phyloP scores from a whole-genome alignment of 257 asterid genomes.

The Cordia subcordata region DNA sequence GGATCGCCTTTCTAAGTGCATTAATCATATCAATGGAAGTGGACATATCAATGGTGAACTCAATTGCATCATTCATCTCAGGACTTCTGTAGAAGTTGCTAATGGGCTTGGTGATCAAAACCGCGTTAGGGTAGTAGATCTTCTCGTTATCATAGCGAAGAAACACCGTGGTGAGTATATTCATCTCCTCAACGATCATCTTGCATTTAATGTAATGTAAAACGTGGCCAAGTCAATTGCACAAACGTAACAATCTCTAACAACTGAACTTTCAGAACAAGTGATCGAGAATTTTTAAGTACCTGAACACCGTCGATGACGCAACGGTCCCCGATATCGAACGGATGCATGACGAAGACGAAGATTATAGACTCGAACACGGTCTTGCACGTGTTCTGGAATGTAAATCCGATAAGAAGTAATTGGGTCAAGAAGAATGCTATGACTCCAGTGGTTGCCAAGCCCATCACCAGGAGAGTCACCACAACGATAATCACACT shows the following conservation, averaged over 20 bases:
- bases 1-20: slow-evolving; percentile 51
- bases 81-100: slow-evolving; percentile 73
- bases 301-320: slow-evolving; percentile 71
- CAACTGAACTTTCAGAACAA: too few species aligned
- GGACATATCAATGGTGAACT: slow-evolving; percentile 43
- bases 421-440: slow-evolving; percentile 53
- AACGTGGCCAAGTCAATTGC: neutral
- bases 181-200: slow-evolving; percentile 72
- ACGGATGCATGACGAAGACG: slow-evolving; percentile 66
- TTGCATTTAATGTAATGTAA: slow-evolving; percentile 15
- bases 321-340: slow-evolving; percentile 65
- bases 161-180: slow-evolving; percentile 58
- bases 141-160: slow-evolving; percentile 58
- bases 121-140: slow-evolving; percentile 54
- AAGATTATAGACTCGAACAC: slow-evolving; percentile 57
- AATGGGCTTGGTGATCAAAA: slow-evolving; percentile 47
- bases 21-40: slow-evolving; percentile 49
- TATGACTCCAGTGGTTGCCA: slow-evolving; percentile 48
- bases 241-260: too few species aligned
- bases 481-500: slow-evolving; percentile 32
- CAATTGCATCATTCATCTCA: slow-evolving; percentile 44
- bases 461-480: slow-evolving; percentile 42
- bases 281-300: too few species aligned
- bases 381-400: slow-evolving; percentile 67
- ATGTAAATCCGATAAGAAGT: slow-evolving; percentile 52